phyloP scores from a whole-genome alignment of 441 rosid genomes.

The Melastoma candidum region DNA sequence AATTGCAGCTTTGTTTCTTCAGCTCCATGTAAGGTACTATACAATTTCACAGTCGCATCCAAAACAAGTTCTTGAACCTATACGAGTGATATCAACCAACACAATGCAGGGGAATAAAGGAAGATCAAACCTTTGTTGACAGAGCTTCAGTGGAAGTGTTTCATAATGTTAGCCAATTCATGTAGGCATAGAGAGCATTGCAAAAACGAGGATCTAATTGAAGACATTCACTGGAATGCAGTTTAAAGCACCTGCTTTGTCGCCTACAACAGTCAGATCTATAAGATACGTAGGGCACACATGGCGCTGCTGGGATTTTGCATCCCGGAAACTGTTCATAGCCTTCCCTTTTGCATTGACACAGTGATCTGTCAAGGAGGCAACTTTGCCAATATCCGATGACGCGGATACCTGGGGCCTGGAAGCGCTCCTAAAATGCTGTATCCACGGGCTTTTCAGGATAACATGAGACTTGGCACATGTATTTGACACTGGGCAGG shows the following conservation, averaged over 20 bases:
- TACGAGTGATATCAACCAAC: no score
- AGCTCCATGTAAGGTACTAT: no score
- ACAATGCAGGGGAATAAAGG: not conserved
- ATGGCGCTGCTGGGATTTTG: constrained; percentile 15
- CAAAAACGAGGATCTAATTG: no score
- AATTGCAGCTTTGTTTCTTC: no score
- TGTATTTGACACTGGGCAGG: constrained; percentile 19
- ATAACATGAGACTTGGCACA: constrained; percentile 13
- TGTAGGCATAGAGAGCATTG: no score
- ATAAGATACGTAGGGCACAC: constrained; percentile 8
- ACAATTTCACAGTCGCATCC: no score
- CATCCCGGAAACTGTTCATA: constrained; percentile 16
- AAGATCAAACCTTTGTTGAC: not conserved
- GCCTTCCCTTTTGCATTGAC: constrained; percentile 19
- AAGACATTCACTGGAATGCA: constrained; percentile 1
- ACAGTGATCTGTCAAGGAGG: constrained; percentile 3
- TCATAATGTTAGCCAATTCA: no score
- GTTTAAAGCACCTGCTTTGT: constrained; percentile 19
- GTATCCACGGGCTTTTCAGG: constrained; percentile 42
- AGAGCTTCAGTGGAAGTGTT: no score
- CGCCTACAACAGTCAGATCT: constrained; percentile 16
- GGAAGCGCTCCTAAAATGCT: constrained; percentile 27
- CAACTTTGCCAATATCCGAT: not conserved
- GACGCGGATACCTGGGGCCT: constrained; percentile 1
- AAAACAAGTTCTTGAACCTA: no score